Conservation (phyloP, 1,139 yeast species). For the Hansenula anomala region DNA sequence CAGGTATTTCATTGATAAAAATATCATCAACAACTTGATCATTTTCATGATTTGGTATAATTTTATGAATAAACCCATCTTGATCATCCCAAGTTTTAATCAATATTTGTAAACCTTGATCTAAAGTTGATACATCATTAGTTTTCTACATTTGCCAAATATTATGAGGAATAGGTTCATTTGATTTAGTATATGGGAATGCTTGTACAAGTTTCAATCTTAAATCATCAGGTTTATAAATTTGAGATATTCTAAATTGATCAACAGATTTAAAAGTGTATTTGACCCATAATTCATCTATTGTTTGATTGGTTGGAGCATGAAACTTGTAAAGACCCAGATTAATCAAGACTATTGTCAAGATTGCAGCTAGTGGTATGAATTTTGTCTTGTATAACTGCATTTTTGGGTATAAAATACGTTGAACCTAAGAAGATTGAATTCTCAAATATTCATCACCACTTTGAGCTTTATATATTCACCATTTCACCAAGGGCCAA, state of each 20-base stretch:
- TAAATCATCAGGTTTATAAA: conserved; percentile 3
- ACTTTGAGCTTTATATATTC: too few species aligned
- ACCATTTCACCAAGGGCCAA: too few species aligned
- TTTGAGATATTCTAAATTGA: background rate
- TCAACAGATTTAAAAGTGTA: background rate
- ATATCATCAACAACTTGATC: conserved; percentile 39
- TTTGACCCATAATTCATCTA: background rate
- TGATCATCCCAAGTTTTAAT: conserved; percentile 42
- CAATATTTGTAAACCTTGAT: conserved; percentile 2
- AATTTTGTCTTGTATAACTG: too few species aligned
- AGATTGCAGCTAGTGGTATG: too few species aligned
- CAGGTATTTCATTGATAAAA: conserved; percentile 59
- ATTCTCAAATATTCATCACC: too few species aligned
- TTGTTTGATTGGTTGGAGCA: background rate
- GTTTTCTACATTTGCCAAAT: conserved; percentile 8
- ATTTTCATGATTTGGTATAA: too few species aligned
- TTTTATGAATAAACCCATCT: conserved; percentile 55
- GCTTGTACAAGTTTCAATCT: conserved; percentile 8
- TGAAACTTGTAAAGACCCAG: background rate
- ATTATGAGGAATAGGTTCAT: background rate
- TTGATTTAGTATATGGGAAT: conserved; percentile 13
- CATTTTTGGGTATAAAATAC: too few species aligned
- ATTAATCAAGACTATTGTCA: background rate
- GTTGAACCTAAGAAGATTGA: too few species aligned
- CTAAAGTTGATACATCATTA: conserved; percentile 3